These are phyloP conservation scores for Mycena kentingensis DNA, from an alignment of 768 basidiomycete species.

Conservation along the genomic window DNA sequence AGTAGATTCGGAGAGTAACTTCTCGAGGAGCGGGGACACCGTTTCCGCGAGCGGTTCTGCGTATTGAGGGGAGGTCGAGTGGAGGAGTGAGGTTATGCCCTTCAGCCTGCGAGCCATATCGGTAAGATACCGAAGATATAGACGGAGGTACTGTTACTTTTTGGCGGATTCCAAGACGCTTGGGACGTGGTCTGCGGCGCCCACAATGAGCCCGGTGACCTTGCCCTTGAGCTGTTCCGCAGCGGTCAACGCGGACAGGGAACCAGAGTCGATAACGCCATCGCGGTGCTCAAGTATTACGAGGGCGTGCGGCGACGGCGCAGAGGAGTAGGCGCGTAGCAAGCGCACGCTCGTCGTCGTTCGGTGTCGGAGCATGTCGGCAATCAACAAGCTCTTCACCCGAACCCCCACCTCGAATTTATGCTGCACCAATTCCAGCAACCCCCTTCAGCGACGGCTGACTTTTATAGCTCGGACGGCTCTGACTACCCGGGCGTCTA, in stretches of 20 bases:
- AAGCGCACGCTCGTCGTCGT: constrained; percentile 21
- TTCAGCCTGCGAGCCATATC: constrained; percentile 50
- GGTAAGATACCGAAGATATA: constrained; percentile 12
- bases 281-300: constrained; percentile 89
- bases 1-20: constrained; percentile 61
- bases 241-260: constrained; percentile 89
- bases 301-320: constrained; percentile 68
- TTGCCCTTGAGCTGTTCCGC: constrained; percentile 84
- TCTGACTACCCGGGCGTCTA: no score
- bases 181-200: constrained; percentile 66
- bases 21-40: constrained; percentile 80
- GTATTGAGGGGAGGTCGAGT: constrained; percentile 73
- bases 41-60: constrained; percentile 71
- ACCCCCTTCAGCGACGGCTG: no score
- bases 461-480: no score
- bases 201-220: constrained; percentile 78
- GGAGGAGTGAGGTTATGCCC: constrained; percentile 66
- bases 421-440: no score
- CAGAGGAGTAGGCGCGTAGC: constrained; percentile 59
- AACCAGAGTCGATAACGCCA: constrained; percentile 80
- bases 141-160: constrained; percentile 52
- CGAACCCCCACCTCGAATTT: no score
- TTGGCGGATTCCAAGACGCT: constrained; percentile 72
- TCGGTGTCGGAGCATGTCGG: constrained; percentile 17
- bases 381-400: no score